Evolutionary conservation across 192 early-diverging fungal genomes (phyloP), one percentile per base, ranked within the genome.

Genomic region (Coemansia sp.): DNA sequence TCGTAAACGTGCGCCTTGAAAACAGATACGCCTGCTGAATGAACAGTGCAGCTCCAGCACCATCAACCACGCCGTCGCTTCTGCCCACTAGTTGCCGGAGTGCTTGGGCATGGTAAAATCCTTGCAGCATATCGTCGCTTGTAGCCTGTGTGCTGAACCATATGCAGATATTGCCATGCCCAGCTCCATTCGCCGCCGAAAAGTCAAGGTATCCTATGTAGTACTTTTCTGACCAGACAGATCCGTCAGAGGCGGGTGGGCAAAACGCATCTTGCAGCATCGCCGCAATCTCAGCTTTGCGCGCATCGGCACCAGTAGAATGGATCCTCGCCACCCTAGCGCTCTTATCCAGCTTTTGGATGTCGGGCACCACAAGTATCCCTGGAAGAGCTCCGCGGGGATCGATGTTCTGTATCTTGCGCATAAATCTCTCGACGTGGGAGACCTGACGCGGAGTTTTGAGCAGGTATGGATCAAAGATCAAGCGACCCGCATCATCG

Each of bases 361-460:
- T 27, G 8, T 47, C 24, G 2, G 48, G 45, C 24, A 58, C 53
- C 13, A 72, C 41, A 9, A 46, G 29, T 22, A 72, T 56, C 13
- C 68, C 62, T 4, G 68, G 68, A 7, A 45, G 25, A 15, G 18
- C 17, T 17, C 41, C 49, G 1, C 6, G 8, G 1, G 68, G 44
- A 9, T 36, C 36, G 13, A 72, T 41, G 18, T 36, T 30, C 35
- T n/a, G 42, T 3, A 38, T 46, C 44, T 65, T 37, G n/a, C 45
- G 68, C 56, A 72, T 65, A 49, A 72, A 72, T 48, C 53, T 45
- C 43, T 72, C 68, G 13, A 49, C 42, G 1, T 11, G 14, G 8
- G 68, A 59, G 2, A 60, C 68, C 30, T 72, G 47, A 19, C 62
- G 61, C 25, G 68, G 68, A 1, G 68, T 49, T 34, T 43, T 58